Percentiles rank a stretch among this genome's conserved stretches.
Conservation (phyloP, 2,329 filamentous ascomycete genomes). For the Pseudocercospora macadamiae region DNA sequence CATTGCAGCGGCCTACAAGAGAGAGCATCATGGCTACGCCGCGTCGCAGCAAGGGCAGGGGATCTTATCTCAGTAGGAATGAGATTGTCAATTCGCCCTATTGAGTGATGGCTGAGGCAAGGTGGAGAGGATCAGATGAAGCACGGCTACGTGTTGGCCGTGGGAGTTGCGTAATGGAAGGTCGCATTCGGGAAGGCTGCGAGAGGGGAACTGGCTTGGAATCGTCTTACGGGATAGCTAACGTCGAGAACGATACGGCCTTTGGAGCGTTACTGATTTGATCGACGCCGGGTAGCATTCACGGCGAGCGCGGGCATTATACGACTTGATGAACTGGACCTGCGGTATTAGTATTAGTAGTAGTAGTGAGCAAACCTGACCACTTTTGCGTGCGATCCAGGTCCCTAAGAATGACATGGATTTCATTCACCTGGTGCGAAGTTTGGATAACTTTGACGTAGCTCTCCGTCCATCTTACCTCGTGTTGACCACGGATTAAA, state of each 20-base stretch:
- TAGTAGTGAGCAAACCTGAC: no score
- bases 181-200: background rate
- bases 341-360: background rate
- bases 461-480: no score
- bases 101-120: conserved; percentile 36
- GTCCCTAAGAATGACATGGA: no score
- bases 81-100: conserved; percentile 81
- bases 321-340: background rate
- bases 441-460: no score
- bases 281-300: background rate
- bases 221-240: no score
- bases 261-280: background rate
- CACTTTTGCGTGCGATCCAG: no score
- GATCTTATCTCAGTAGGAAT: conserved; percentile 75
- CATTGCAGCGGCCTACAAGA: conserved; percentile 82
- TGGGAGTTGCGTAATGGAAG: no score
- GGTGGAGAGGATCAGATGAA: no score
- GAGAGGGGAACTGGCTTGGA: background rate
- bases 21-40: conserved; percentile 75
- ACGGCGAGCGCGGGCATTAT: background rate
- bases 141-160: no score
- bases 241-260: background rate
- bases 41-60: conserved; percentile 38
- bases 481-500: no score
- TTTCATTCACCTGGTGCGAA: no score